These are phyloP conservation scores for Yarrowia deformans DNA, from an alignment of 805 yeast species.

Conservation along the genomic window DNA sequence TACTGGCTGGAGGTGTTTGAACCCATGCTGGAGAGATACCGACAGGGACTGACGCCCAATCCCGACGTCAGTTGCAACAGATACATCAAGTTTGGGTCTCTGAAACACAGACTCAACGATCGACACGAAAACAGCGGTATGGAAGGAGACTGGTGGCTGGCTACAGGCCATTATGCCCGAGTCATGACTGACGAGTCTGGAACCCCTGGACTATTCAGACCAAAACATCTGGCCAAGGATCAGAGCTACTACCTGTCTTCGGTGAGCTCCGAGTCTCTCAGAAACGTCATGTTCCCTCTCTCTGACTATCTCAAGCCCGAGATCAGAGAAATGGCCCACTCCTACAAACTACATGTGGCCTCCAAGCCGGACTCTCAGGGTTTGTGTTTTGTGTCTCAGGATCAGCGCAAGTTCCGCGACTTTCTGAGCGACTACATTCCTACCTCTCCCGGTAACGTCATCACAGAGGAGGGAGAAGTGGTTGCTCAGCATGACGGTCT, in stretches of 20 bases:
- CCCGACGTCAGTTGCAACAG: conserved; percentile 92
- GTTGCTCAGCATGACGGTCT: conserved; percentile 88
- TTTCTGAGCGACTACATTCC: conserved; percentile 78
- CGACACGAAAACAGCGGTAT: conserved; percentile 39
- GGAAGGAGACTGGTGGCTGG: conserved; percentile 72
- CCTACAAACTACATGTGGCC: conserved; percentile 64
- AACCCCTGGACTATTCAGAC: conserved; percentile 60
- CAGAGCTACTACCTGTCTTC: conserved; percentile 90
- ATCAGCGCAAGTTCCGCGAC: conserved; percentile 66
- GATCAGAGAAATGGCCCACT: conserved; percentile 71
- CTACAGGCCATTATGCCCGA: conserved; percentile 66
- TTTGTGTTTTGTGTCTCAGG: conserved; percentile 82
- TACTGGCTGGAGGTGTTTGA: conserved; percentile 93
- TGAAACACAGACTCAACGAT: conserved; percentile 62
- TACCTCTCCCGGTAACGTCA: conserved; percentile 77
- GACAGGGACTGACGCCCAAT: conserved; percentile 83
- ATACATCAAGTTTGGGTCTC: conserved; percentile 83
- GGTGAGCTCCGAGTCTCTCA: conserved; percentile 57
- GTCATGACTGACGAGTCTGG: conserved; percentile 51
- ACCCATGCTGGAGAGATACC: conserved; percentile 84
- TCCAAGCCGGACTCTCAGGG: conserved; percentile 94
- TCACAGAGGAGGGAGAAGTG: conserved; percentile 73
- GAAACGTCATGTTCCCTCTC: conserved; percentile 73
- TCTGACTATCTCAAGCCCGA: conserved; percentile 80
- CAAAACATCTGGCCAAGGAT: conserved; percentile 70